These are phyloP conservation scores for Pseudozyma thailandica DNA, from an alignment of 1,284 basidiomycete species.

Conservation along the genomic window DNA sequence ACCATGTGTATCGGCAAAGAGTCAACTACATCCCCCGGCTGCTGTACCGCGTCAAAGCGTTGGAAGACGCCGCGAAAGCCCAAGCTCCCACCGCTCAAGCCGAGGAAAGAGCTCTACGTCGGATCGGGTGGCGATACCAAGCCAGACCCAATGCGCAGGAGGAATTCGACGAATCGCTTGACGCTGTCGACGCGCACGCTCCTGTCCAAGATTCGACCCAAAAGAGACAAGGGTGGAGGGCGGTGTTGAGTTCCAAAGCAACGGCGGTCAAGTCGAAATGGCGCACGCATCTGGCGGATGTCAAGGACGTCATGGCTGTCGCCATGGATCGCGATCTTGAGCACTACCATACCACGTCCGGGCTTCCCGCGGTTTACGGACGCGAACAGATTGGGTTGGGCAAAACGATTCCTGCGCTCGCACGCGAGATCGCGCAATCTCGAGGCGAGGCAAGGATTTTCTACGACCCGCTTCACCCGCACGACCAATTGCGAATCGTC, in stretches of 20 bases:
- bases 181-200: too few relatives aligned
- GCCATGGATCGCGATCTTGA: not conserved
- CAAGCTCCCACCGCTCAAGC: not conserved
- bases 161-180: too few relatives aligned
- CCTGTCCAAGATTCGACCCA: too few relatives aligned
- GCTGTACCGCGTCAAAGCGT: not conserved
- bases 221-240: too few relatives aligned
- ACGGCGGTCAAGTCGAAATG: too few relatives aligned
- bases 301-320: not conserved
- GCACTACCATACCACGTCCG: conserved; percentile 9
- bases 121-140: not conserved
- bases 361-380: conserved; percentile 2
- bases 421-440: conserved; percentile 6
- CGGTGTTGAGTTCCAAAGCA: too few relatives aligned
- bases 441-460: conserved; percentile 11
- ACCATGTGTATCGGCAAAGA: not conserved
- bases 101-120: not conserved
- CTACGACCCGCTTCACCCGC: conserved; percentile 1
- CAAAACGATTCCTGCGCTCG: conserved; percentile 1
- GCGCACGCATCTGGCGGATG: not conserved
- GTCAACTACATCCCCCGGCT: not conserved
- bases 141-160: not conserved
- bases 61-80: not conserved
- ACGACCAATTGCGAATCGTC: not conserved
- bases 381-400: not conserved